These are phyloP conservation scores for Daedaleopsis sinensis DNA, from an alignment of 768 basidiomycete species.

Conservation along the genomic window DNA sequence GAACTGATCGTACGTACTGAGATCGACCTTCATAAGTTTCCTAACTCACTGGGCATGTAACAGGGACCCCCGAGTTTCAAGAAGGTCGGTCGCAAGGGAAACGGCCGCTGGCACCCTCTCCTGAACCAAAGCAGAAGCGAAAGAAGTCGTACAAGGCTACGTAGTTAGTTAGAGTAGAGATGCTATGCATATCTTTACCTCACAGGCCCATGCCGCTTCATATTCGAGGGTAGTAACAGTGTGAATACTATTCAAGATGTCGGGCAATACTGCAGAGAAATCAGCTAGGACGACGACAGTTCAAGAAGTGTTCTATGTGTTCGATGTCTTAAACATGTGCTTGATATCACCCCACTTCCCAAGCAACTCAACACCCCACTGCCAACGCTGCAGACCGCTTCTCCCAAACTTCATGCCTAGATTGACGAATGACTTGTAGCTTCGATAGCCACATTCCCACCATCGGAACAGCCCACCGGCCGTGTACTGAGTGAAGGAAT, in stretches of 20 bases:
- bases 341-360: not conserved
- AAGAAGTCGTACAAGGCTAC: not conserved
- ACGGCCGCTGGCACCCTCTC: slow-evolving; percentile 15
- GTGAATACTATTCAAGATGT: no score
- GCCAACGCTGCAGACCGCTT: not conserved
- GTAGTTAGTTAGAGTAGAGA: not conserved
- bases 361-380: not conserved
- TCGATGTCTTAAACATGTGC: no score
- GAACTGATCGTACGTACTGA: no score
- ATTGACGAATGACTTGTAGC: not conserved
- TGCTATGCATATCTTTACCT: no score
- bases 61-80: no score
- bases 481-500: not conserved
- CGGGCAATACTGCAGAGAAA: no score
- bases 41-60: no score
- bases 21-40: no score
- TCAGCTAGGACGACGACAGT: no score
- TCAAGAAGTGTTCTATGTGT: no score
- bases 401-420: not conserved
- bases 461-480: not conserved
- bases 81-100: slow-evolving; percentile 7
- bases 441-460: not conserved
- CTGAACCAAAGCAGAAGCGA: slow-evolving; percentile 1
- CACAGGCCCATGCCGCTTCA: no score
- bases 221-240: no score